Evolutionary conservation across 2,329 filamentous ascomycete genomes (phyloP).

Genomic region (Trichoderma atrobrunneum): DNA sequence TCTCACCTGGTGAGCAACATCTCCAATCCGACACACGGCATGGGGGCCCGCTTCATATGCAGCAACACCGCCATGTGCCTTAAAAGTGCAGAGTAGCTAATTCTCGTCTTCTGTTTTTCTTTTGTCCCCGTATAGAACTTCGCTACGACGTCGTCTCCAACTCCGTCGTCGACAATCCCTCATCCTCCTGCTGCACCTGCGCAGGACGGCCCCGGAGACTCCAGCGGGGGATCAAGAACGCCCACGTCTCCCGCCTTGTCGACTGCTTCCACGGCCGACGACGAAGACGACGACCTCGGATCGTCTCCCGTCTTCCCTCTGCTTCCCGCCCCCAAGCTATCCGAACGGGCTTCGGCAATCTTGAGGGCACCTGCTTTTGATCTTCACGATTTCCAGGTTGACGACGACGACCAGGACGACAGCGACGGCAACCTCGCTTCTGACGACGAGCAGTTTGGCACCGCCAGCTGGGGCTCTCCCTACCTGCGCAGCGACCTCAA

Average conservation of each 20-base stretch:
- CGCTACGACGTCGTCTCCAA: slow-evolving; percentile 57
- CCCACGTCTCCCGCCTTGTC: slow-evolving; percentile 59
- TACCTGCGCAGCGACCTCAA: slow-evolving; percentile 66
- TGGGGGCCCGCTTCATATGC: slow-evolving; percentile 15
- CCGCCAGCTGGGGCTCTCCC: slow-evolving; percentile 88
- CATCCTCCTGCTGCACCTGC: slow-evolving; percentile 59
- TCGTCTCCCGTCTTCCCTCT: slow-evolving; percentile 58
- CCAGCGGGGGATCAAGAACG: slow-evolving; percentile 36
- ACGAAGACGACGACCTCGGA: slow-evolving; percentile 49
- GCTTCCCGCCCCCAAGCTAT: slow-evolving; percentile 56
- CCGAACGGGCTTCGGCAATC: slow-evolving; percentile 53
- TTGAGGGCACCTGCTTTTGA: slow-evolving; percentile 51
- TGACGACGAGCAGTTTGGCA: slow-evolving; percentile 48
- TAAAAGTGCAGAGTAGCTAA: slow-evolving; percentile 26
- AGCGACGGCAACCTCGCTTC: slow-evolving; percentile 9
- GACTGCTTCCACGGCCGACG: slow-evolving; percentile 60
- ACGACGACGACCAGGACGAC: slow-evolving; percentile 23
- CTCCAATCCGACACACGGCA: slow-evolving; percentile 7
- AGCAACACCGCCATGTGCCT: slow-evolving; percentile 23
- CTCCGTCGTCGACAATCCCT: slow-evolving; percentile 42
- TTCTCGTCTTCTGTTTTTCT: slow-evolving; percentile 21
- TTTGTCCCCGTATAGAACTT: slow-evolving; percentile 32
- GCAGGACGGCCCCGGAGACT: slow-evolving; percentile 53
- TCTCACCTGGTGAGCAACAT: slow-evolving; percentile 51
- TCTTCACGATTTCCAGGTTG: slow-evolving; percentile 14